A percentile compares a stretch with the other conserved stretches of the same genome.
Evolutionary conservation across 495 filamentous ascomycete species (phyloP).

Genomic region (Venustampulla echinocandica): DNA sequence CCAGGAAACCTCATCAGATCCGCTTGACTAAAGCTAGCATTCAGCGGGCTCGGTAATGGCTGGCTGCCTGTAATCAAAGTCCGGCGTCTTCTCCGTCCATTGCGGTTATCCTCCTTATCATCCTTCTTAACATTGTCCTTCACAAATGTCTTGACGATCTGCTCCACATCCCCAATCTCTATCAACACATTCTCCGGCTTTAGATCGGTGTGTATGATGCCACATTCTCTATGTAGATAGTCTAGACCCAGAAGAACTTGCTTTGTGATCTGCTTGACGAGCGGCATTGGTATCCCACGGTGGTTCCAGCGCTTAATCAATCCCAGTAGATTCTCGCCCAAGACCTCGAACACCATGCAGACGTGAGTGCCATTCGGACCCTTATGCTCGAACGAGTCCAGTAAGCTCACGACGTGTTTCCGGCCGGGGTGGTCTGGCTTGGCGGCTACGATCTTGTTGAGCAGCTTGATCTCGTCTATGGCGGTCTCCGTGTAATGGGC

Average conservation of each 20-base stretch:
- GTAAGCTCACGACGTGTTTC: slow-evolving; percentile 86
- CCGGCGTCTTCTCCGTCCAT: slow-evolving; percentile 82
- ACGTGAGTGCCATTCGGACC: slow-evolving; percentile 94
- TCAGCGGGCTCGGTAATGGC: slow-evolving; percentile 88
- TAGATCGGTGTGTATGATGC: slow-evolving; percentile 96
- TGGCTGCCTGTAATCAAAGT: slow-evolving; percentile 97
- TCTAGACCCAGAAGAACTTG: slow-evolving; percentile 93
- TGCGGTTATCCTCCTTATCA: slow-evolving; percentile 83
- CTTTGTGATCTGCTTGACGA: slow-evolving; percentile 98
- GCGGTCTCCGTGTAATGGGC: slow-evolving; percentile 98
- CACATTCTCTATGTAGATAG: slow-evolving; percentile 94
- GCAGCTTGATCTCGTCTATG: slow-evolving; percentile 96
- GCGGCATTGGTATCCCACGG: slow-evolving; percentile 85
- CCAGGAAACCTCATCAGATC: slow-evolving; percentile 57
- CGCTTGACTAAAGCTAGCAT: slow-evolving; percentile 74
- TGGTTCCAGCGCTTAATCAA: slow-evolving; percentile 99
- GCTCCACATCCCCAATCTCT: slow-evolving; percentile 97
- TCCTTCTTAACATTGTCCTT: slow-evolving; percentile 67
- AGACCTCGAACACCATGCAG: slow-evolving; percentile 98
- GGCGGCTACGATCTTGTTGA: slow-evolving; percentile 92
- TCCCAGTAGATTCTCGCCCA: slow-evolving; percentile 91
- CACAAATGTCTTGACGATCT: slow-evolving; percentile 90
- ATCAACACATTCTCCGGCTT: slow-evolving; percentile 98
- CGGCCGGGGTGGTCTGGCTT: slow-evolving; percentile 90
- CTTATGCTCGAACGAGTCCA: slow-evolving; percentile 97